Evolutionary conservation across 2,329 filamentous ascomycete genomes (phyloP), one percentile per base, ranked within the genome.

Genomic region (Cordyceps cicadae): DNA sequence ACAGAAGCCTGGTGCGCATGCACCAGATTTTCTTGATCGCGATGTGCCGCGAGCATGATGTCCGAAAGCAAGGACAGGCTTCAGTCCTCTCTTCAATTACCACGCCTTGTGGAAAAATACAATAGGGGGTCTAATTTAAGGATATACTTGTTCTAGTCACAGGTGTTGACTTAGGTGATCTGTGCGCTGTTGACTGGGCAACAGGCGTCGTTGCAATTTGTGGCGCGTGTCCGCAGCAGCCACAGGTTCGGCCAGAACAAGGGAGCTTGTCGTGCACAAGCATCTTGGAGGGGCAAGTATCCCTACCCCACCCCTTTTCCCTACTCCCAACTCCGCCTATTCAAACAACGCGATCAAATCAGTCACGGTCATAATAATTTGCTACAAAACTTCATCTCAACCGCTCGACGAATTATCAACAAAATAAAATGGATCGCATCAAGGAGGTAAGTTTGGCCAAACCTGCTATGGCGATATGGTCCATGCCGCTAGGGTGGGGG

Each of bases 1-100:
- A n/a, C n/a, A 15, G 86, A 83, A 26, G 86, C 82, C 71, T 92
- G 90, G 71, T 88, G 88, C 66, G 81, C 83, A 71, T 90, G 86
- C 68, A 90, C 83, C 72, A 90, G 76, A 75, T 97, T 97, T 75
- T 97, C 92, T 76, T 96, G 91, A 74, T 96, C 89, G 68, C 86
- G 84, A 70, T 87, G 85, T 70, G 87, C 81, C 63, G 89, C 89
- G 71, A 91, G 80, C 90, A 92, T 96, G 21, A 39, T 41, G 29
- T 34, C 45, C 2, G 19, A 19, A 19, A 39, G 8, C 14, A 6
- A 29, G 24, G 6, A 21, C 1, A 21, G 12, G 7, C 0, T 17
- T 39, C 11, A 34, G 7, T 15, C 19, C 11, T 8, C 6, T 34
- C 3, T 19, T 8, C 4, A 8, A 14, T 51, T 37, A 14, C 41